Evolutionary conservation across 2,329 filamentous ascomycete species (phyloP), one percentile per base, ranked within the genome.

Genomic region (Pyricularia pennisetigena): DNA sequence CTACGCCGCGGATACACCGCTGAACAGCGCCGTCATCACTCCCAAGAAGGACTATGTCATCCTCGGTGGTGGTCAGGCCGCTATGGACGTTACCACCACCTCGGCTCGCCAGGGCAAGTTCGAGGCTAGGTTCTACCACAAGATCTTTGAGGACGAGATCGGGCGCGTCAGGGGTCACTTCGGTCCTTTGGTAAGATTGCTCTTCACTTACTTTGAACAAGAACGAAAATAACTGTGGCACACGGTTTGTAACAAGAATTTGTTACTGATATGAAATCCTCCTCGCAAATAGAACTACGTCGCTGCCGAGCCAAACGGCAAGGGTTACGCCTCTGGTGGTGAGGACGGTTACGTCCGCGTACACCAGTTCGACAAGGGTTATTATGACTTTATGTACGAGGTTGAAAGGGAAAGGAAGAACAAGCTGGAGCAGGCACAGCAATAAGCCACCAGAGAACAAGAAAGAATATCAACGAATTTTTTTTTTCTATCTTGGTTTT

Each of bases 101-200:
- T 90, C 90, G 41, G 90, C 93, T 66, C 88, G 95, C 73, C 95
- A 99, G 85, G 95, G 95, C 82, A 98, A 98, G 83, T 99, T 99
- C 84, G 95, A 99, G 82, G 95, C 95, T 63, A 90, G 95, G 73
- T 99, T 99, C 86, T 99, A 97, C 86, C 95, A 99, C 89, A 98
- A 97, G 87, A 90, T 99, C 79, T 98, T 99, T 79, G 93, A 97
- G 82, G 94, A 99, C 81, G 95, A 99, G 84, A 94, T 98, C 76
- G 95, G 95, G 74, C 90, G 95, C 84, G 95, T 99, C 72, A 88
- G 93, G 78, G 95, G 95, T 71, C 95, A 99, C 81, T 99, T 99
- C 81, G 95, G 95, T 78, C 95, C 91, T 73, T 85, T 97, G 77
- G 80, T 82, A 77, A 69, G 80, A 54, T 28, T 3, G 28, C 67